phyloP scores from a whole-genome alignment of 2,329 filamentous ascomycete species.

The Seiridium unicorne region DNA sequence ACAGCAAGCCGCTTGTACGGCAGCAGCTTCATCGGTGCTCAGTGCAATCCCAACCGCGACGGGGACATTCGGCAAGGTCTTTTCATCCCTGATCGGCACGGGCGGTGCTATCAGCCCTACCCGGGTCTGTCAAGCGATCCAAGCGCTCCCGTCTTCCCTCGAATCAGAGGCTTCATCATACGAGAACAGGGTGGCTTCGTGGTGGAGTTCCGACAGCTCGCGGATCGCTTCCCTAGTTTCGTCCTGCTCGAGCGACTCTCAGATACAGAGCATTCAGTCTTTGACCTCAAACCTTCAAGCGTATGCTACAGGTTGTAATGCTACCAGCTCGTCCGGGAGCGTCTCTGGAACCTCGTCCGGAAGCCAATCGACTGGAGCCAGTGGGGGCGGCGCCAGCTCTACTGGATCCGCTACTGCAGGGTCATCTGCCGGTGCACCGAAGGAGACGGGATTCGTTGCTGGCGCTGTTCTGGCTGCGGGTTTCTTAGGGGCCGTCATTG shows the following conservation, averaged over 20 bases:
- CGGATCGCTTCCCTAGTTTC: background rate
- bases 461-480: background rate
- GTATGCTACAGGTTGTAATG: constrained; percentile 1
- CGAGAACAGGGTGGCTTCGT: background rate
- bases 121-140: background rate
- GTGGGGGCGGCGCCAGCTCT: background rate
- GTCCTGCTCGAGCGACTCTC: background rate
- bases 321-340: background rate
- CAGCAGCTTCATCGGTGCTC: background rate
- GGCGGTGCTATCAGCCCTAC: background rate
- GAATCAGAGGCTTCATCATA: background rate
- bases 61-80: background rate
- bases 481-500: background rate
- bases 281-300: background rate
- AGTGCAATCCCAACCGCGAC: background rate
- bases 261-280: background rate
- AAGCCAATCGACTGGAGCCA: background rate
- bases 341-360: background rate
- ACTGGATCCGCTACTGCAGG: background rate
- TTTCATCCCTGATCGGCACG: background rate
- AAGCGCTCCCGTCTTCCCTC: background rate
- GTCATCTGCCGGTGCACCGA: background rate
- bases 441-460: background rate
- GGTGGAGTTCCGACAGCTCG: background rate
- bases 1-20: background rate